phyloP scores from a whole-genome alignment of 139 green algal genomes.

The Cymbomonas tetramitiformis region DNA sequence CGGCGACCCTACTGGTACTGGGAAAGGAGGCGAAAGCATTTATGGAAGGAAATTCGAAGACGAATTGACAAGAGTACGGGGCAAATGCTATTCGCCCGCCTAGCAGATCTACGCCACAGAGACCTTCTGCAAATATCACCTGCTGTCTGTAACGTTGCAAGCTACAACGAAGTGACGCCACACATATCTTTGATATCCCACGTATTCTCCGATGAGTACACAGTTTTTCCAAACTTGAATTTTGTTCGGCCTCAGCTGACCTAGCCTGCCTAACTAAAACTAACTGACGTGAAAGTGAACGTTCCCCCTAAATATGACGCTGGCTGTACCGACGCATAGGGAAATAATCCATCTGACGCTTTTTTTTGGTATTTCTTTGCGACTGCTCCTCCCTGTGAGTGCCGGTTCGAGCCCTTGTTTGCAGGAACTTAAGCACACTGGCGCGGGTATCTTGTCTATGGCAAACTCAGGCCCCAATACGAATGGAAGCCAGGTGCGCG shows the following conservation, averaged over 20 bases:
- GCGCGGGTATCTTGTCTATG: constrained; percentile 58
- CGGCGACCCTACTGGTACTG: constrained; percentile 41
- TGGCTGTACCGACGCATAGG: not conserved
- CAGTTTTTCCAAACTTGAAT: not conserved
- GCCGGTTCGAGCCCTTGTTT: not conserved
- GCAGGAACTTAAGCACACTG: constrained; percentile 48
- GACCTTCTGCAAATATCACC: no score
- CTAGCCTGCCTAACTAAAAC: no score
- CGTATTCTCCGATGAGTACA: not conserved
- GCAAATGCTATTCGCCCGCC: constrained; percentile 21
- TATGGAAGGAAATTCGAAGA: constrained; percentile 65
- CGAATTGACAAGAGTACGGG: constrained; percentile 47
- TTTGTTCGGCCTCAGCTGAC: no score
- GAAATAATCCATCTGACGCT: not conserved
- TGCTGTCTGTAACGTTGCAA: no score
- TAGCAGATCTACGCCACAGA: constrained; percentile 80
- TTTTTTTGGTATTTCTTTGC: not conserved
- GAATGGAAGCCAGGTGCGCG: constrained; percentile 65
- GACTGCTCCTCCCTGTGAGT: not conserved
- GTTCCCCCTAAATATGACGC: not conserved
- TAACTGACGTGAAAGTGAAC: no score
- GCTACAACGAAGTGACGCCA: no score
- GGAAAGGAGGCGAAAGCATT: constrained; percentile 32
- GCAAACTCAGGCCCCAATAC: constrained; percentile 63
- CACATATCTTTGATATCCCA: not conserved